Base-by-base conservation (phyloP, 352 stramenopile species). In the Globisporangium solare region DNA sequence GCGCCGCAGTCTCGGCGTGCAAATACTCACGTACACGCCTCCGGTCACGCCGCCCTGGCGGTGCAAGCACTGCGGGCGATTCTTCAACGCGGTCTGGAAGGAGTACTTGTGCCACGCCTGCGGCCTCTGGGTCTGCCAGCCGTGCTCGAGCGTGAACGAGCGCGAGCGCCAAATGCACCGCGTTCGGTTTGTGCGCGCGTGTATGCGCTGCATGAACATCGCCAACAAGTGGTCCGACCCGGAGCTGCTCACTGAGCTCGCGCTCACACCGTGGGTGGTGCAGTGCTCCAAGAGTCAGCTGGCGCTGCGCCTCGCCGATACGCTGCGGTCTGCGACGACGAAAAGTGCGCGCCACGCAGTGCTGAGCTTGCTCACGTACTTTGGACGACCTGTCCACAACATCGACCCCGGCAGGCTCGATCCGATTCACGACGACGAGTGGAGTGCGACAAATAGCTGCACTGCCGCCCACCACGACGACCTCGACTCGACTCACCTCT, bases 141-240 rank as follows among this genome's bases (percentile, higher is more conserved):
- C 72, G 22, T 86, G 76, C 54, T 86, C 76, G 31, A 69, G 54
- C 11, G 76, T 86, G 13, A 70, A 83, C 24, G 76, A 86, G 53
- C 66, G 73, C 14, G 76, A 84, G 43, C 76, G 71, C 0, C 64
- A 79, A 37, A 56, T 74, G 46, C 60, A 79, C 42, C 55, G 56
- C n/a, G 67, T 86, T 18, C 65, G 70, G 24, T 83, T 76, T 51
- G 65, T 86, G 31, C 76, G 76, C 56, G 69, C 64, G 37, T 86
- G 76, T 60, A 56, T 63, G 49, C 47, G 54, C 20, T 86, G 76
- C 55, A 65, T 74, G 46, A 66, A 54, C 22, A 70, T 76, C 61
- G 21, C 71, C 52, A 86, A 80, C 71, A 83, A 86, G 57, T 70
- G 77, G 63, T 60, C 66, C 12, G 71, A 83, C 24, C 53, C 70